Conservation (phyloP, 306 rosid species). For the Quercus glauca region DNA sequence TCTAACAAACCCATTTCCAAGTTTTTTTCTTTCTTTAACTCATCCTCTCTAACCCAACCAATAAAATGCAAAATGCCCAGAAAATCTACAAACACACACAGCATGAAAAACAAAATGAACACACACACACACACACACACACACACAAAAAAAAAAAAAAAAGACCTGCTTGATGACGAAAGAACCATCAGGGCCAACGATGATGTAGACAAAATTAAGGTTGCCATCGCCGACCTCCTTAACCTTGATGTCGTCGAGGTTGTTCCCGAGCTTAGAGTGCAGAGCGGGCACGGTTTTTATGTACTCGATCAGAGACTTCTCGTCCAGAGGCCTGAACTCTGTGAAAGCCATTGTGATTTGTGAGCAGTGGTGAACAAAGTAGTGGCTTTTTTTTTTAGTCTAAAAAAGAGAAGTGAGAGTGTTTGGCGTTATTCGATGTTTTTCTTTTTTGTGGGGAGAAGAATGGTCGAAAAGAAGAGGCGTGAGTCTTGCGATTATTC, state of each 20-base stretch:
- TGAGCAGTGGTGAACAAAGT: neutral
- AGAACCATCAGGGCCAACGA: slow-evolving; percentile 59
- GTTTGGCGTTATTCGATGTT: too few species aligned
- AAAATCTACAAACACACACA: neutral
- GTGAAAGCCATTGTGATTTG: slow-evolving; percentile 51
- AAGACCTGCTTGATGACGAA: slow-evolving; percentile 82
- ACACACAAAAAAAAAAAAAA: too few species aligned
- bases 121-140: too few species aligned
- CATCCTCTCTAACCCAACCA: neutral
- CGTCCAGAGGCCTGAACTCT: slow-evolving; percentile 65
- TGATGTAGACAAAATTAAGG: slow-evolving; percentile 75
- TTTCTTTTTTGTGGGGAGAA: too few species aligned
- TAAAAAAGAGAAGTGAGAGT: too few species aligned
- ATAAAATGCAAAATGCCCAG: slow-evolving; percentile 5
- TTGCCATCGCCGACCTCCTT: slow-evolving; percentile 97
- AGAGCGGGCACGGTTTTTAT: slow-evolving; percentile 65
- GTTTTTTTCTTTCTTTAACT: too few species aligned
- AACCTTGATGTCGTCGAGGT: slow-evolving; percentile 45
- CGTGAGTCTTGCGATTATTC: too few species aligned
- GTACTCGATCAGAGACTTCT: slow-evolving; percentile 63
- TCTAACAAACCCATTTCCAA: neutral
- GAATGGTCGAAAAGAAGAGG: too few species aligned
- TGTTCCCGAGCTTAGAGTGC: slow-evolving; percentile 53
- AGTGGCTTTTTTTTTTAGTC: too few species aligned
- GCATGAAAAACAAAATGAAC: neutral